Evolutionary conservation across 2,329 filamentous ascomycete species (phyloP).

Genomic region (Didymella sp.): DNA sequence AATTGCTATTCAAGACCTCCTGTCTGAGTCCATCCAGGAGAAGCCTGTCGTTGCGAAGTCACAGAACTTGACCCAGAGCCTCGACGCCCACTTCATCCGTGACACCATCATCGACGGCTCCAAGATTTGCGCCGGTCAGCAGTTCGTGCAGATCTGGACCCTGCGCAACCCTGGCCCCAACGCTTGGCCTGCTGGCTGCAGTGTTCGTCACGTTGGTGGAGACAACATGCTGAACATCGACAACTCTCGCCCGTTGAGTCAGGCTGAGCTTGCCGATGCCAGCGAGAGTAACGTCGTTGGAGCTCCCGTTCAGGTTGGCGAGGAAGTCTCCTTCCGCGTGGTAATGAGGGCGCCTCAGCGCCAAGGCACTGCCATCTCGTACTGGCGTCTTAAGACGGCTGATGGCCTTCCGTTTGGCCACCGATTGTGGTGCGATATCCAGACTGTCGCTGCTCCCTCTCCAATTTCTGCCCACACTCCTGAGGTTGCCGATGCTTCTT

Average conservation of each 20-base stretch:
- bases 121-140: slow-evolving; percentile 69
- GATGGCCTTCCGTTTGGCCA: slow-evolving; percentile 87
- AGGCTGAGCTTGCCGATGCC: slow-evolving; percentile 76
- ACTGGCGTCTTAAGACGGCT: slow-evolving; percentile 89
- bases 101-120: slow-evolving; percentile 84
- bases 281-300: slow-evolving; percentile 82
- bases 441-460: slow-evolving; percentile 58
- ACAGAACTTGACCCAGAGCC: slow-evolving; percentile 26
- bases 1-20: slow-evolving; percentile 50
- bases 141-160: slow-evolving; percentile 91
- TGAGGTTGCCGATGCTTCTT: slow-evolving; percentile 26
- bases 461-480: slow-evolving; percentile 14
- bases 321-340: slow-evolving; percentile 82
- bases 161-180: slow-evolving; percentile 81
- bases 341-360: slow-evolving; percentile 80
- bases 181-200: slow-evolving; percentile 87
- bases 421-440: slow-evolving; percentile 92
- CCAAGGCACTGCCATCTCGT: slow-evolving; percentile 83
- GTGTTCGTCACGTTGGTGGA: slow-evolving; percentile 88
- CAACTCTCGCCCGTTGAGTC: slow-evolving; percentile 77
- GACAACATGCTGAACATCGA: slow-evolving; percentile 97
- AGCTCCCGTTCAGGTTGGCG: slow-evolving; percentile 71
- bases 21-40: slow-evolving; percentile 39
- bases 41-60: slow-evolving; percentile 27
- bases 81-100: slow-evolving; percentile 74